Conservation (phyloP, 257 asterid genomes). For the Capsicum chinense region DNA sequence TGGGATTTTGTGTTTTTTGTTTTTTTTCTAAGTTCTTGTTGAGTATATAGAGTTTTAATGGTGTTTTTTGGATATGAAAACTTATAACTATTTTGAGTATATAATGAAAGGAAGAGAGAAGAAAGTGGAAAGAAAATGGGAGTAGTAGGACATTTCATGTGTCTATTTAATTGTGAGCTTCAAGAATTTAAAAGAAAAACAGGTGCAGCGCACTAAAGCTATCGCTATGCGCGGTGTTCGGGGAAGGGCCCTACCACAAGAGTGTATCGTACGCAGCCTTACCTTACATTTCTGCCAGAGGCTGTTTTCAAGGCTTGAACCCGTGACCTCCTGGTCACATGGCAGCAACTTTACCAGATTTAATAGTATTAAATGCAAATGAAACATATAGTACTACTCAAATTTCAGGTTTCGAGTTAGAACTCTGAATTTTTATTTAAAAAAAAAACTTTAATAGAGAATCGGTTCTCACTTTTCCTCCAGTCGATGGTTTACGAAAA, state of each 20-base stretch:
- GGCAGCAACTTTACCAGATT: background rate
- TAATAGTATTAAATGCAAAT: conserved; percentile 10
- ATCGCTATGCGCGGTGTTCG: too few species aligned
- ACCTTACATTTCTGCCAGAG: too few species aligned
- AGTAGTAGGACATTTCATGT: conserved; percentile 30
- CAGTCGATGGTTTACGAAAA: background rate
- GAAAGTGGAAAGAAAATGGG: conserved; percentile 31
- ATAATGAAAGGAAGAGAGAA: conserved; percentile 17
- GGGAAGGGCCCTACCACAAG: too few species aligned
- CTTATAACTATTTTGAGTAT: background rate
- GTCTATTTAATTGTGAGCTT: conserved; percentile 27
- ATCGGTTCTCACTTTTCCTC: background rate
- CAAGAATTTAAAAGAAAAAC: background rate
- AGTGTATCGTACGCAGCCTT: too few species aligned
- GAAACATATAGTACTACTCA: background rate
- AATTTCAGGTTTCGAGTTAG: background rate
- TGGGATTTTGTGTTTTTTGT: background rate
- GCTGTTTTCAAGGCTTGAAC: too few species aligned
- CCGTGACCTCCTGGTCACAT: too few species aligned
- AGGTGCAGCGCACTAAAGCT: too few species aligned
- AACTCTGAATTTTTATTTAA: too few species aligned
- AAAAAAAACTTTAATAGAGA: background rate
- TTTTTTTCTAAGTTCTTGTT: background rate
- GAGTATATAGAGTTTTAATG: background rate
- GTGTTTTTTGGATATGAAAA: conserved; percentile 14